Conservation (phyloP, 169 alveolate genomes). For the Plasmodium coatneyi region DNA sequence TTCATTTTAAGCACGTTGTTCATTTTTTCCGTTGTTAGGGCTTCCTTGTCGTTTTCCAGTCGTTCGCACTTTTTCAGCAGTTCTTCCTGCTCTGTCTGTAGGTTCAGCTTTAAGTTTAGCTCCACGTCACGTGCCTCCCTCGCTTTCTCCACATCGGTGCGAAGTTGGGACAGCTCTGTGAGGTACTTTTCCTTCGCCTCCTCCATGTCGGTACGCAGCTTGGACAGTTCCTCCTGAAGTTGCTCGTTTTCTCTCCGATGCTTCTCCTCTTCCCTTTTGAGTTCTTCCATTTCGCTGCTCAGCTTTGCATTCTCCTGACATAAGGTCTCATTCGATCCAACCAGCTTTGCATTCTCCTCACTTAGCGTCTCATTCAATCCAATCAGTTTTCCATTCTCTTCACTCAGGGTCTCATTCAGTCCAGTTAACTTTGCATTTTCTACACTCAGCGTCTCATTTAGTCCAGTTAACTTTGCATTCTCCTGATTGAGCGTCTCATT, state of each 20-base stretch:
- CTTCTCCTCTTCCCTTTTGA: background rate
- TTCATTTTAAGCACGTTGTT: slow-evolving; percentile 23
- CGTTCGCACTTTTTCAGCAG: background rate
- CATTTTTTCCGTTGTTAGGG: slow-evolving; percentile 16
- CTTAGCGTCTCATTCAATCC: background rate
- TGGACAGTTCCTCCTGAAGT: background rate
- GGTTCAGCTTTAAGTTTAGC: no score
- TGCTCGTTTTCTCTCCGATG: background rate
- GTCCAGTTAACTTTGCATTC: background rate
- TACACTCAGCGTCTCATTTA: background rate
- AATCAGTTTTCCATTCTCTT: background rate
- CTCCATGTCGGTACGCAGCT: background rate
- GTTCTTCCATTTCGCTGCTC: background rate
- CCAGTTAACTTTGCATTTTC: background rate
- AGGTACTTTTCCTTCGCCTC: no score
- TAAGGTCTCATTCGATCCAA: background rate
- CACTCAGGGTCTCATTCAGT: background rate
- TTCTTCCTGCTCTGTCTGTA: background rate
- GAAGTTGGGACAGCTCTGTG: background rate
- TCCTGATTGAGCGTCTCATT: background rate
- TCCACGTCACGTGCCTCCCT: background rate
- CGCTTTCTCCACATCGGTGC: background rate
- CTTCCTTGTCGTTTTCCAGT: slow-evolving; percentile 1
- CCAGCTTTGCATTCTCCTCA: background rate
- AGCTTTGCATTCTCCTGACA: background rate